These are phyloP conservation scores for Colletotrichum karsti DNA, from an alignment of 2,329 filamentous ascomycete genomes.

Conservation along the genomic window DNA sequence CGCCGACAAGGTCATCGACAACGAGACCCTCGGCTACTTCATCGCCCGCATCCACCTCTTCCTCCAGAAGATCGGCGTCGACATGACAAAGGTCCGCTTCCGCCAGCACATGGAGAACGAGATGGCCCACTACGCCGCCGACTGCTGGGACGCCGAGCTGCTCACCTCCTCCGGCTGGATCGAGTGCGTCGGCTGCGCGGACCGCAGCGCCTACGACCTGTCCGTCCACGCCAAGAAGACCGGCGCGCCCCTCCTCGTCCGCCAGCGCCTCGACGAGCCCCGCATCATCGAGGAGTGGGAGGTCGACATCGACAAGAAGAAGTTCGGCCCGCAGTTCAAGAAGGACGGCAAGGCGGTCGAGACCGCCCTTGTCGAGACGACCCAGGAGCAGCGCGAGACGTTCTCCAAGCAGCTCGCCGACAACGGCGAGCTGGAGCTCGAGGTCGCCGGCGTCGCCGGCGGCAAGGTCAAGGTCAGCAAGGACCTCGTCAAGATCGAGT, in stretches of 20 bases:
- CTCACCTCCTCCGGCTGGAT: constrained; percentile 95
- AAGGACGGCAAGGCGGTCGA: constrained; percentile 91
- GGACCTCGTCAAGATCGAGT: constrained; percentile 85
- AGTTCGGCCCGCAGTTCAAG: constrained; percentile 94
- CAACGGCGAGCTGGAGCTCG: constrained; percentile 78
- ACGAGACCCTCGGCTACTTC: constrained; percentile 98
- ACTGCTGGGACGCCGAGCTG: constrained; percentile 98
- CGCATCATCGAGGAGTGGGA: constrained; percentile 86
- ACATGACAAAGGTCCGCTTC: constrained; percentile 90
- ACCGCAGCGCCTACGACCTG: constrained; percentile 94
- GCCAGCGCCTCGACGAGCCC: constrained; percentile 82
- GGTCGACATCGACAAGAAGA: constrained; percentile 91
- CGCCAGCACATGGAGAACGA: constrained; percentile 90
- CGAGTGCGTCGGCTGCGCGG: constrained; percentile 96
- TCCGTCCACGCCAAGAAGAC: constrained; percentile 94
- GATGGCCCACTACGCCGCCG: constrained; percentile 89
- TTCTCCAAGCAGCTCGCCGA: constrained; percentile 78
- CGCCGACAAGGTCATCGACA: constrained; percentile 83
- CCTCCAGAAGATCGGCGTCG: constrained; percentile 86
- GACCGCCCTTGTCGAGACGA: constrained; percentile 76
- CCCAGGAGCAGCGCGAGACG: constrained; percentile 84
- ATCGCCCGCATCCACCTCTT: constrained; percentile 93
- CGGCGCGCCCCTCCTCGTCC: constrained; percentile 83
- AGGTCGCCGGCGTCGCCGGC: constrained; percentile 72
- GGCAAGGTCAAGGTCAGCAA: constrained; percentile 83